phyloP scores from a whole-genome alignment of 768 basidiomycete genomes.

The Pleurotus sapidus region DNA sequence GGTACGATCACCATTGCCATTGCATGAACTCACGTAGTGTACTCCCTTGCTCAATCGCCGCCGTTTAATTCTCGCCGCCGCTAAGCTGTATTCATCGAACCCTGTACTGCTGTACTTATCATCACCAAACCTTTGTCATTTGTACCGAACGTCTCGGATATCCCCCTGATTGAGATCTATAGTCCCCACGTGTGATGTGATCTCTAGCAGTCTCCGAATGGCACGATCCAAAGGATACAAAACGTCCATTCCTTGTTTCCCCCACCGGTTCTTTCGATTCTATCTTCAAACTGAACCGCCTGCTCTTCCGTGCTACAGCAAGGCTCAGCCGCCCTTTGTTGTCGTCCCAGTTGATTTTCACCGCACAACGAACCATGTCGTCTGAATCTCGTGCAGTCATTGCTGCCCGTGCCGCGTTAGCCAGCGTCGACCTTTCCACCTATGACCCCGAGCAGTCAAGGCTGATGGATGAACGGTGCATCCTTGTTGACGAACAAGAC shows the following conservation, averaged over 20 bases:
- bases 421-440: slow-evolving; percentile 70
- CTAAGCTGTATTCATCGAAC: not conserved
- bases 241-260: not conserved
- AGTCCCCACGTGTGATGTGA: not conserved
- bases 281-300: slow-evolving; percentile 5
- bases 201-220: not conserved
- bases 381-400: slow-evolving; percentile 50
- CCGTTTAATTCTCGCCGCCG: too few species aligned
- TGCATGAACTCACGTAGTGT: slow-evolving; percentile 14
- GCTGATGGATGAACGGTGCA: slow-evolving; percentile 95
- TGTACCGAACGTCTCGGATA: slow-evolving; percentile 2
- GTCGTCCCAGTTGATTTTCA: slow-evolving; percentile 2
- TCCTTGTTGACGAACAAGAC: slow-evolving; percentile 88
- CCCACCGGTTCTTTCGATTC: not conserved
- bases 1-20: slow-evolving; percentile 44
- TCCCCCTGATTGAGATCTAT: not conserved
- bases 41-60: not conserved
- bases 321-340: not conserved
- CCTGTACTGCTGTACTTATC: not conserved
- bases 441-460: slow-evolving; percentile 94
- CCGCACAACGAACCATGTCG: slow-evolving; percentile 32
- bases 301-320: not conserved
- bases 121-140: not conserved
- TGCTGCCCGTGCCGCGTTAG: slow-evolving; percentile 62
- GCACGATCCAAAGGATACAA: not conserved